Evolutionary conservation across 805 yeast species (phyloP), one percentile per base, ranked within the genome.

Genomic region (Schizosaccharomyces osmophilus): DNA sequence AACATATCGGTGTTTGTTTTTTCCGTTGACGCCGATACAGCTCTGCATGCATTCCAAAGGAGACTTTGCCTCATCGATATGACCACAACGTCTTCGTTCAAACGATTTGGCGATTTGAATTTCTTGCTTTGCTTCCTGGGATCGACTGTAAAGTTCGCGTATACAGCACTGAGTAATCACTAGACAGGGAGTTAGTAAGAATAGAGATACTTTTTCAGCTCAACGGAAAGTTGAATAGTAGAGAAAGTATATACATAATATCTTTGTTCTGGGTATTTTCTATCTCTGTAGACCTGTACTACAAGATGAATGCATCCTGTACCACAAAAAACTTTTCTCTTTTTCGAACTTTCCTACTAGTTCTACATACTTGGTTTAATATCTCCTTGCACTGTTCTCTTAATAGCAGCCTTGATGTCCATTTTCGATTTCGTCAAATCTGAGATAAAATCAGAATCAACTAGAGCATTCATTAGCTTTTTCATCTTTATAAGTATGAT

Each of bases 121-220:
- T 1, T 95, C 95, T 4, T 73, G 75, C 67, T 86, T 89, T 4
- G 84, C 76, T 57, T 77, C 77, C 9, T 63, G 48, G 4, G 66
- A 65, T 22, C 63, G 59, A 45, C 66, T 66, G 71, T 93, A 93
- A 39, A 93, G 74, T 22, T 85, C 84, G 69, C 87, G 87, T 78
- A 93, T 87, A 67, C 95, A 85, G 70, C 98, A 93, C 71, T 93
- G 97, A 1, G 98, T 87, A 62, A 93, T 85, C 94, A 93, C 71
- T 62, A 55, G 3, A 22, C 3, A 17, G 13, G 5, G 32, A 36
- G n/a, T 51, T 51, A 51, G 57, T 29, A 51, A 24, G 1, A 6
- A 15, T 24, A 24, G 5, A 17, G 5, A 19, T 5, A n/a, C n/a
- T 43, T 19, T 19, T 11, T 9, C 8, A 1, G 5, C 32, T 45